phyloP scores from a whole-genome alignment of 345 rosid genomes.

The Sisymbrium altissimum region DNA sequence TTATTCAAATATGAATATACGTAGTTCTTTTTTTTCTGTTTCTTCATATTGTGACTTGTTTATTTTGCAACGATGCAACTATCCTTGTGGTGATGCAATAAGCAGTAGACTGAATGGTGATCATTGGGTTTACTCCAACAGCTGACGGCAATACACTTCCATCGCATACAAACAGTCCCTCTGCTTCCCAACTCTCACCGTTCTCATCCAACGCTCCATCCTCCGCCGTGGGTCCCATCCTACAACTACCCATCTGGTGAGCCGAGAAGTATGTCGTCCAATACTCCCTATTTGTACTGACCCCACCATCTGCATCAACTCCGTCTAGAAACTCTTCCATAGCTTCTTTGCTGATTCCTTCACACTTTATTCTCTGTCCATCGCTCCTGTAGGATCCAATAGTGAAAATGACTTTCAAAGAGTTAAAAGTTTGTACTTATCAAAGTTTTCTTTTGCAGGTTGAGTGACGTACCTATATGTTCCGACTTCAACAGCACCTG shows the following conservation, averaged over 20 bases:
- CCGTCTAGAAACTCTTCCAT: constrained; percentile 49
- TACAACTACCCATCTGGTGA: constrained; percentile 76
- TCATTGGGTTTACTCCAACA: constrained; percentile 68
- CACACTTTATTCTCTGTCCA: constrained; percentile 53
- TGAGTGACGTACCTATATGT: constrained; percentile 34
- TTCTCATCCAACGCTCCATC: constrained; percentile 60
- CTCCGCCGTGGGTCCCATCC: constrained; percentile 46
- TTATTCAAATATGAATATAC: neutral
- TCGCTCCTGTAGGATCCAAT: constrained; percentile 38
- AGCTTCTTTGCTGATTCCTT: constrained; percentile 34
- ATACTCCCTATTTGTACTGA: constrained; percentile 33
- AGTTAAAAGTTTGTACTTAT: neutral
- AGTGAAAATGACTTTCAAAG: neutral
- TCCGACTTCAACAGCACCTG: constrained; percentile 71
- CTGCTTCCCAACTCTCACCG: constrained; percentile 73
- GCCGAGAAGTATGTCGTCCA: constrained; percentile 49
- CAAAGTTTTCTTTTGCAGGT: neutral
- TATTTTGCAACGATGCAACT: neutral
- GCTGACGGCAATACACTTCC: constrained; percentile 64
- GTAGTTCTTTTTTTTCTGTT: too few species aligned
- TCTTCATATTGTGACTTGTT: too few species aligned
- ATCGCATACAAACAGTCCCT: constrained; percentile 58
- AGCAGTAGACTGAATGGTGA: constrained; percentile 59
- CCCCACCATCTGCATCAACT: constrained; percentile 40
- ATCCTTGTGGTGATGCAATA: constrained; percentile 42